Evolutionary conservation across 495 filamentous ascomycete species (phyloP), one percentile per base, ranked within the genome.

Genomic region (Aspergillus kassunensis): DNA sequence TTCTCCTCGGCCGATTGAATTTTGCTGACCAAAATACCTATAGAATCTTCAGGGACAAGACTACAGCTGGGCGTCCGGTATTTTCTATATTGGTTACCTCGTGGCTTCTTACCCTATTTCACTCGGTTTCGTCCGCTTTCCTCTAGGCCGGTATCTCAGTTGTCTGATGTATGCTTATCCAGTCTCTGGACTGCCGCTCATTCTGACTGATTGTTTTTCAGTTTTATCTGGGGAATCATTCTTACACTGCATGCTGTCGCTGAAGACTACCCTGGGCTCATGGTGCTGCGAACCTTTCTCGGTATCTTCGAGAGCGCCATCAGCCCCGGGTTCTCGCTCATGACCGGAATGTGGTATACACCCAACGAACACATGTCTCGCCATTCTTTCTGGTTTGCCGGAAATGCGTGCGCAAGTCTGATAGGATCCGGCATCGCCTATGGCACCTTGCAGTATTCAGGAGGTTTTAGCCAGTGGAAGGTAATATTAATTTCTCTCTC

Each of bases 361-460:
- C 60, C 75, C 5, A 52, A 62, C 9, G 74, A 81, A 34, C 78
- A 80, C 40, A 69, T 75, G 3, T 58, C 79, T 5, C 67, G 78
- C 19, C 78, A 76, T 35, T 73, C 29, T 2, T 51, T 76, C 11
- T 80, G 77, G 77, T 80, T 77, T 54, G 69, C 73, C 4, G 75
- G 71, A 13, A 76, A 77, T 36, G 69, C 72, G 2, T 58, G 70
- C 9, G 75, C 72, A 3, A 74, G 74, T 42, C 68, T 76, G 23
- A 68, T 75, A 2, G 74, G 75, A 7, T 75, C 76, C 0, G 58
- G 79, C 8, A 57, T 81, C 33, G 23, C 43, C 2, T 45, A 45
- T 31, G 43, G 43, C 3, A 45, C 18, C 6, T 6, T 45, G 4
- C 27, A 45, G 6, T 45, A 45, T n/a, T 13, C 43, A 33, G 29